Conservation (phyloP, 1,284 basidiomycete species). For the Laetiporus sulphureus region DNA sequence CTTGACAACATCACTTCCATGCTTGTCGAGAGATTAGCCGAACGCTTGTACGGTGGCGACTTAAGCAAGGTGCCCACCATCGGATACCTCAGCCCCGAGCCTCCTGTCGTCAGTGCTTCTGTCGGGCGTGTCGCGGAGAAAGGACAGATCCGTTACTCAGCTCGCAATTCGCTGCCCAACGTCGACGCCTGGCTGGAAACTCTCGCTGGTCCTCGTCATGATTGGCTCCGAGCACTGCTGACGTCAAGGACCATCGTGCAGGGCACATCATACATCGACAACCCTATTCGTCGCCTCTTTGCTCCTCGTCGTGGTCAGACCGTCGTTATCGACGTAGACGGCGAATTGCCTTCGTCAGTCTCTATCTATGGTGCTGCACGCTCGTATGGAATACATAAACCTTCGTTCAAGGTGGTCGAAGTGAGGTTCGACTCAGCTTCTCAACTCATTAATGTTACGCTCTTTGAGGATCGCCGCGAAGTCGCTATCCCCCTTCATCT, state of each 20-base stretch:
- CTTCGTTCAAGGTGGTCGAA: constrained; percentile 81
- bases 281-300: constrained; percentile 86
- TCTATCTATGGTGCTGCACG: constrained; percentile 74
- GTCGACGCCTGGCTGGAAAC: constrained; percentile 76
- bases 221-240: constrained; percentile 86
- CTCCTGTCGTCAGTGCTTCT: constrained; percentile 28
- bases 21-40: constrained; percentile 79
- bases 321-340: constrained; percentile 51
- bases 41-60: constrained; percentile 79
- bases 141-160: constrained; percentile 48
- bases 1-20: constrained; percentile 81
- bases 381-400: constrained; percentile 70
- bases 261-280: constrained; percentile 79
- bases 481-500: constrained; percentile 78
- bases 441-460: constrained; percentile 64
- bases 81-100: constrained; percentile 78
- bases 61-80: constrained; percentile 71
- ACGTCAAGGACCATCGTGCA: constrained; percentile 82
- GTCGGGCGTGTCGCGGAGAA: constrained; percentile 41
- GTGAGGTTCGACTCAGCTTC: constrained; percentile 54
- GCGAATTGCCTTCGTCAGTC: constrained; percentile 48
- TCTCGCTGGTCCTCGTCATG: constrained; percentile 75
- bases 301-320: constrained; percentile 78
- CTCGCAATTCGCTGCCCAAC: constrained; percentile 54
- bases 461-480: constrained; percentile 82